Conservation (phyloP, 805 yeast genomes). For the Nakazawaea wickerhamii region DNA sequence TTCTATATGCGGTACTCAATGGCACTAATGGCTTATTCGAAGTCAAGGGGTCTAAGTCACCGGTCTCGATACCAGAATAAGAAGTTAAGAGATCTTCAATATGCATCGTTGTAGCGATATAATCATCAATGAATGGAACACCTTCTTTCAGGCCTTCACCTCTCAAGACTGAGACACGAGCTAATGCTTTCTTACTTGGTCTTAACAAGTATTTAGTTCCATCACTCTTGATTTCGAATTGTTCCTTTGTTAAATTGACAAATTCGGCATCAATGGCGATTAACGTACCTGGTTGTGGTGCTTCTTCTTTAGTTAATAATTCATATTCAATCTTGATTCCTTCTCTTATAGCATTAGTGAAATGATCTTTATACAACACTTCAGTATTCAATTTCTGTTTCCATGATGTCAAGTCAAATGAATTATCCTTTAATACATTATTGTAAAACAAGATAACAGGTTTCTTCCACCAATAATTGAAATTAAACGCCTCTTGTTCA, state of each 20-base stretch:
- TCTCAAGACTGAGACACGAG: constrained; percentile 82
- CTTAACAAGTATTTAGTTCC: constrained; percentile 66
- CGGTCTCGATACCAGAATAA: constrained; percentile 90
- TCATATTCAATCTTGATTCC: constrained; percentile 57
- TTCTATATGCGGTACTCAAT: constrained; percentile 77
- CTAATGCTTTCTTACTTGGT: constrained; percentile 74
- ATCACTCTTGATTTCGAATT: constrained; percentile 66
- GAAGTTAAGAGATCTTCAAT: constrained; percentile 85
- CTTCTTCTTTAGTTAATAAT: constrained; percentile 60
- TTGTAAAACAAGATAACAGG: constrained; percentile 72
- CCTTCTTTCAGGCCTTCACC: constrained; percentile 67
- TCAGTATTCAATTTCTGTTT: constrained; percentile 48
- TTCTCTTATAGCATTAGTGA: constrained; percentile 62
- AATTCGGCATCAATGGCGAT: constrained; percentile 97
- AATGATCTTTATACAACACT: constrained; percentile 68
- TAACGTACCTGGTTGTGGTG: constrained; percentile 68
- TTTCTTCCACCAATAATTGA: constrained; percentile 74
- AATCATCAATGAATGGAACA: constrained; percentile 87
- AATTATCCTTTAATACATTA: constrained; percentile 34
- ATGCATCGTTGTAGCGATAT: constrained; percentile 65
- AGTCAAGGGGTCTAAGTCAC: constrained; percentile 70
- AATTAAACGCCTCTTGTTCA: constrained; percentile 72
- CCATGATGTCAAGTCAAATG: constrained; percentile 47
- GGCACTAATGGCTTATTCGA: constrained; percentile 71
- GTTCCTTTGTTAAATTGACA: constrained; percentile 75